A percentile compares a stretch with the other conserved stretches of the same genome.
phyloP scores from a whole-genome alignment of 106 monocot genomes.

The Acanthochlamys bracteata region DNA sequence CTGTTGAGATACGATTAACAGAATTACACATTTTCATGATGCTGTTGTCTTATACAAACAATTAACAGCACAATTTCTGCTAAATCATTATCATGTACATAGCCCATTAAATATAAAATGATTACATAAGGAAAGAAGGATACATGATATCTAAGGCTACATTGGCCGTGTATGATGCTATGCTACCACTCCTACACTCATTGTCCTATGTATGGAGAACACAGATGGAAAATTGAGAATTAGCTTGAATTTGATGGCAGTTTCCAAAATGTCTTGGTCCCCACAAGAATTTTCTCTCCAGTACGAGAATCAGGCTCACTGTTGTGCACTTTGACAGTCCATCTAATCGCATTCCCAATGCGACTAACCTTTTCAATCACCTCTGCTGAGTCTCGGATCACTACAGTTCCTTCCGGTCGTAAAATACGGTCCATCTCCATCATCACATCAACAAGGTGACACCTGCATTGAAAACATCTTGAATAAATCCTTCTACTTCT shows the following conservation, averaged over 20 bases:
- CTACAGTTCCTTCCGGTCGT: slow-evolving; percentile 75
- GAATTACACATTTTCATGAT: too few relatives aligned
- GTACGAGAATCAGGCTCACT: slow-evolving; percentile 53
- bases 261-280: slow-evolving; percentile 72
- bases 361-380: slow-evolving; percentile 52
- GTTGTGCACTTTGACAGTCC: slow-evolving; percentile 45
- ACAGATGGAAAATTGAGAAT: background rate
- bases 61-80: too few relatives aligned
- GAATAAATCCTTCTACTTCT: too few relatives aligned
- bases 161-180: too few relatives aligned
- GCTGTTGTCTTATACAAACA: too few relatives aligned
- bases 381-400: slow-evolving; percentile 54
- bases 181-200: too few relatives aligned
- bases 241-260: slow-evolving; percentile 21
- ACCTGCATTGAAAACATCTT: slow-evolving; percentile 26
- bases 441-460: slow-evolving; percentile 77
- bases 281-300: slow-evolving; percentile 67
- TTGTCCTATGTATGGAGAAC: background rate
- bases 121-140: too few relatives aligned
- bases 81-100: too few relatives aligned
- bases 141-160: too few relatives aligned
- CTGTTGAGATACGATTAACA: too few relatives aligned
- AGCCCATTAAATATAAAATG: too few relatives aligned
- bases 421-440: slow-evolving; percentile 93
- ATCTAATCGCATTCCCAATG: slow-evolving; percentile 52